phyloP scores from a whole-genome alignment of 768 basidiomycete genomes.

The Suillus fuscotomentosus region DNA sequence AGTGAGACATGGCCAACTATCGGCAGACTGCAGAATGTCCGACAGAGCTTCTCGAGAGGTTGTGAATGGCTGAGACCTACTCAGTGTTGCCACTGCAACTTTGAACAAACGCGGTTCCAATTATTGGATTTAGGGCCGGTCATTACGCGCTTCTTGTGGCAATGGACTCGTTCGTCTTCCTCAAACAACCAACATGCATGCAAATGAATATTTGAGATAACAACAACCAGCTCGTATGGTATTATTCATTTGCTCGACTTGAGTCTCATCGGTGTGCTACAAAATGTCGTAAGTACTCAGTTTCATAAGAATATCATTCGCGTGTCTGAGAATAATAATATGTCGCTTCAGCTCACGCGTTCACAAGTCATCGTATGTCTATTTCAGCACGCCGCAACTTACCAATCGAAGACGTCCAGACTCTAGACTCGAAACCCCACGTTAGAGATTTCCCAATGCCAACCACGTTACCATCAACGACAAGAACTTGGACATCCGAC shows the following conservation, averaged over 20 bases:
- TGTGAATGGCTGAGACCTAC: not conserved
- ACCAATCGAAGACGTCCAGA: constrained; percentile 3
- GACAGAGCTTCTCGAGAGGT: not conserved
- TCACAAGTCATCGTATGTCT: not conserved
- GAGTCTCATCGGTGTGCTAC: not conserved
- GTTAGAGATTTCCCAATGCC: constrained; percentile 14
- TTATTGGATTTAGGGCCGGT: constrained; percentile 2
- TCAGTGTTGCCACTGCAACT: not conserved
- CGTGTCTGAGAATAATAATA: not conserved
- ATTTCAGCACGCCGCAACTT: not conserved
- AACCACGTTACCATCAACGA: not conserved
- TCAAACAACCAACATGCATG: not conserved
- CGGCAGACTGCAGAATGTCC: not conserved
- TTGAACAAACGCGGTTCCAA: constrained; percentile 3
- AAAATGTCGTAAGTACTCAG: not conserved
- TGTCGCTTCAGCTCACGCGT: not conserved
- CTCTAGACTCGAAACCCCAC: constrained; percentile 16
- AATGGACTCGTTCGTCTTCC: not conserved
- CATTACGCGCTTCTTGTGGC: not conserved
- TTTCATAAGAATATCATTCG: not conserved
- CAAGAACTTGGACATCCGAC: constrained; percentile 1
- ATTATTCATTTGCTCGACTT: not conserved
- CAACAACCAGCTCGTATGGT: not conserved
- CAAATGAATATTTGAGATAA: not conserved
- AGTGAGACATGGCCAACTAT: not conserved